These are phyloP conservation scores for Asterionellopsis glacialis DNA, from an alignment of 108 stramenopile species.

Conservation along the genomic window DNA sequence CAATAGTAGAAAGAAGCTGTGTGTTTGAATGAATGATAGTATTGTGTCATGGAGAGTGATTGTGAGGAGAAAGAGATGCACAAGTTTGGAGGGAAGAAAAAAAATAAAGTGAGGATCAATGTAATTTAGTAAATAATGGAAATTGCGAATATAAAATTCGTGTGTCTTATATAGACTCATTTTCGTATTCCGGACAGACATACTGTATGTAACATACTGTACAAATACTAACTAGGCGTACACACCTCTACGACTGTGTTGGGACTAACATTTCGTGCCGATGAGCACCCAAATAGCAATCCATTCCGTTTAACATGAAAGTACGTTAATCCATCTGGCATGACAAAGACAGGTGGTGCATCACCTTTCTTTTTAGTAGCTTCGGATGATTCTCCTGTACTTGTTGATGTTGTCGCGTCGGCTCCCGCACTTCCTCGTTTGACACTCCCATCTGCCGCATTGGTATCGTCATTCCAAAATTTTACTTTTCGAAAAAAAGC, in stretches of 20 bases:
- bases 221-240: conserved; percentile 1
- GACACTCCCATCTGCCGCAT: conserved; percentile 1
- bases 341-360: conserved; percentile 88
- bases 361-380: conserved; percentile 53
- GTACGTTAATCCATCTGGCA: conserved; percentile 92
- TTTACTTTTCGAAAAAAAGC: conserved; percentile 96
- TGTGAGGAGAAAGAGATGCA: conserved; percentile 10
- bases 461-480: conserved; percentile 83
- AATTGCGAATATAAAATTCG: not conserved
- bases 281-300: conserved; percentile 94
- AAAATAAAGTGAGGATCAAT: not conserved
- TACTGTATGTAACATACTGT: conserved; percentile 6
- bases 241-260: conserved; percentile 77
- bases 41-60: conserved; percentile 28
- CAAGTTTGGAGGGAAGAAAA: not conserved
- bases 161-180: too few relatives aligned
- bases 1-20: conserved; percentile 94
- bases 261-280: conserved; percentile 86
- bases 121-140: not conserved
- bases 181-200: not conserved
- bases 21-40: too few relatives aligned
- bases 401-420: conserved; percentile 3
- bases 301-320: conserved; percentile 94
- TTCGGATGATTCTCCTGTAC: not conserved
- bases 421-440: conserved; percentile 7